Evolutionary conservation across 441 rosid species (phyloP).

Genomic region (Mallotus japonicus): DNA sequence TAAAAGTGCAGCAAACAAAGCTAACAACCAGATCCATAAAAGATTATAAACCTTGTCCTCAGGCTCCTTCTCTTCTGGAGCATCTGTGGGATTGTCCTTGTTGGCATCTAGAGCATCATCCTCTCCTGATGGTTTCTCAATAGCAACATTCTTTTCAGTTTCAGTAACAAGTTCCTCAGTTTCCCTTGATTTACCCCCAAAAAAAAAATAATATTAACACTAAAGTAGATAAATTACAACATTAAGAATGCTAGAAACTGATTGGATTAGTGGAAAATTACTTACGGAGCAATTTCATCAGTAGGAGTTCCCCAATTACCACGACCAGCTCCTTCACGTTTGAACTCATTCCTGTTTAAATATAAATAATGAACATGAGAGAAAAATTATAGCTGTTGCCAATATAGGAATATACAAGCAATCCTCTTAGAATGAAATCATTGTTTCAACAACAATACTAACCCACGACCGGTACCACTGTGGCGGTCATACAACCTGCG

Average conservation of each 20-base stretch:
- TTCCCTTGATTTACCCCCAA: constrained; percentile 41
- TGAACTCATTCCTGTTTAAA: constrained; percentile 54
- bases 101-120: constrained; percentile 59
- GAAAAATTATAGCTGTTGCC: background rate
- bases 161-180: constrained; percentile 58
- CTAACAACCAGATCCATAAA: background rate
- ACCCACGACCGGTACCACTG: constrained; percentile 94
- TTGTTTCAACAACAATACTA: constrained; percentile 25
- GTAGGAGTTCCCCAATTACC: constrained; percentile 83
- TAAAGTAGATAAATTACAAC: constrained; percentile 1
- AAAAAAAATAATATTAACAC: constrained; percentile 4
- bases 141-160: constrained; percentile 46
- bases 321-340: constrained; percentile 90
- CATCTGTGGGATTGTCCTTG: constrained; percentile 53
- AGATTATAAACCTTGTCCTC: constrained; percentile 55
- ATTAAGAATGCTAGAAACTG: too few species aligned
- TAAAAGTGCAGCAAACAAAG: background rate
- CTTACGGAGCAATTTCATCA: constrained; percentile 80
- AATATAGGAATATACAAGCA: background rate
- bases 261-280: background rate
- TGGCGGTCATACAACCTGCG: constrained; percentile 70
- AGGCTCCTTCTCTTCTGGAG: constrained; percentile 65
- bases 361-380: background rate
- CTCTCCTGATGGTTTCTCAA: constrained; percentile 65
- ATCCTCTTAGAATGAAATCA: background rate